These are phyloP conservation scores for Debaryomyces psychrophilus DNA, from an alignment of 1,139 yeast genomes.

Conservation along the genomic window DNA sequence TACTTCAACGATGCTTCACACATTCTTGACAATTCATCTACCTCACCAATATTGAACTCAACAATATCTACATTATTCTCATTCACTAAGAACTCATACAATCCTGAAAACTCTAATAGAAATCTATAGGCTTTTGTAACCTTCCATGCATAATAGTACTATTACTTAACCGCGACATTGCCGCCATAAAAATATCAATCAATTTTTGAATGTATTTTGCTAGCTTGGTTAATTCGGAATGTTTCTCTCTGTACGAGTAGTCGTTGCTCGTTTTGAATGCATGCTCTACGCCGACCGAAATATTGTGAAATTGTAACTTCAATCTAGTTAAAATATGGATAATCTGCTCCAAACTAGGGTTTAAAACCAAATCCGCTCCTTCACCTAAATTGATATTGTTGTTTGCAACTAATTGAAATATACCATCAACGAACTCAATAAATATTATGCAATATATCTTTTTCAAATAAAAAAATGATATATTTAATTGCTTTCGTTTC, in stretches of 20 bases:
- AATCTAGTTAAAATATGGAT: constrained; percentile 29
- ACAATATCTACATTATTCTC: neutral
- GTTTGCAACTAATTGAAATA: constrained; percentile 30
- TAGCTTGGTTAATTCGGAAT: constrained; percentile 22
- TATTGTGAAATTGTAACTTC: constrained; percentile 26
- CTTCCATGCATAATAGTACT: constrained; percentile 50
- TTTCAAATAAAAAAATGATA: constrained; percentile 34
- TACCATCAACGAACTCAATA: constrained; percentile 35
- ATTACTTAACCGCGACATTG: constrained; percentile 34
- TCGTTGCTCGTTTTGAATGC: constrained; percentile 19
- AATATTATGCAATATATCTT: constrained; percentile 28
- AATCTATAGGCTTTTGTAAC: constrained; percentile 39
- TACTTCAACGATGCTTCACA: constrained; percentile 1
- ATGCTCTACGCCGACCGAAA: constrained; percentile 26
- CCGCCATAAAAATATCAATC: constrained; percentile 25
- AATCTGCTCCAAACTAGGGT: constrained; percentile 33
- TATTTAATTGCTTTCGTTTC: constrained; percentile 21
- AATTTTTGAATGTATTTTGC: constrained; percentile 25
- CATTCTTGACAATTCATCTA: constrained; percentile 2
- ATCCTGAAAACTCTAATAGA: neutral
- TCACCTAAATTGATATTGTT: constrained; percentile 37
- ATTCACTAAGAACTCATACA: constrained; percentile 1
- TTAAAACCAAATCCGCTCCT: constrained; percentile 39
- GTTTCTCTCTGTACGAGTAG: constrained; percentile 20
- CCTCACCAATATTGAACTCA: neutral